phyloP scores from a whole-genome alignment of 495 filamentous ascomycete species.

The Aspergillus olivimuriae region DNA sequence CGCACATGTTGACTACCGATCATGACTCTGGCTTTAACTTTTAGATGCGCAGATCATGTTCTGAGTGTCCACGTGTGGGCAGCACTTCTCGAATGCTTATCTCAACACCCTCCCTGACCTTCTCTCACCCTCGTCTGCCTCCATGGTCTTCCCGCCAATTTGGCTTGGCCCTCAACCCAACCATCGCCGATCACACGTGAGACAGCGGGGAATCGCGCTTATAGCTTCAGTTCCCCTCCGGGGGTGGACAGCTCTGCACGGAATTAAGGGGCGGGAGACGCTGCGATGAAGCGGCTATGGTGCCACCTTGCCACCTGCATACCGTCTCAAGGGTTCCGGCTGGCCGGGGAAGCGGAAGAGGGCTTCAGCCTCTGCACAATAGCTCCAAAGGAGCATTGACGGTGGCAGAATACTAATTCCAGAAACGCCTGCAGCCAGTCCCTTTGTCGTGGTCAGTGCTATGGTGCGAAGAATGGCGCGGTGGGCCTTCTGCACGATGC shows the following conservation, averaged over 20 bases:
- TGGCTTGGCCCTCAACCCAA: neutral
- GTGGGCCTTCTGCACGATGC: constrained; percentile 12
- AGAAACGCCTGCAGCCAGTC: constrained; percentile 8
- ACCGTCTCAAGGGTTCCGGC: constrained; percentile 15
- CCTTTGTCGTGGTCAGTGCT: constrained; percentile 10
- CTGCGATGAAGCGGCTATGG: constrained; percentile 8
- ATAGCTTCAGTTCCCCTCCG: neutral
- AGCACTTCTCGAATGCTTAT: no score
- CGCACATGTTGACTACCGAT: neutral
- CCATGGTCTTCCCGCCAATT: no score
- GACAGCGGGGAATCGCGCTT: constrained; percentile 4
- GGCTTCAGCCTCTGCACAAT: constrained; percentile 17
- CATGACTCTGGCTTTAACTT: constrained; percentile 1
- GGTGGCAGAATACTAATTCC: constrained; percentile 8
- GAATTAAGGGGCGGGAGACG: constrained; percentile 3
- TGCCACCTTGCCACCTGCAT: constrained; percentile 13
- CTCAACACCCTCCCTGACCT: no score
- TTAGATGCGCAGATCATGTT: constrained; percentile 6
- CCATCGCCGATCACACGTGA: neutral
- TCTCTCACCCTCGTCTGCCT: no score
- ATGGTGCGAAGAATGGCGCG: constrained; percentile 7
- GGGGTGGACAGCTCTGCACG: neutral
- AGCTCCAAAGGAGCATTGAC: constrained; percentile 8
- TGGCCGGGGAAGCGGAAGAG: constrained; percentile 21
- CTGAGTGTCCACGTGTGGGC: constrained; percentile 11